Evolutionary conservation across 805 yeast species (phyloP).

Genomic region (Pichia exigua): DNA sequence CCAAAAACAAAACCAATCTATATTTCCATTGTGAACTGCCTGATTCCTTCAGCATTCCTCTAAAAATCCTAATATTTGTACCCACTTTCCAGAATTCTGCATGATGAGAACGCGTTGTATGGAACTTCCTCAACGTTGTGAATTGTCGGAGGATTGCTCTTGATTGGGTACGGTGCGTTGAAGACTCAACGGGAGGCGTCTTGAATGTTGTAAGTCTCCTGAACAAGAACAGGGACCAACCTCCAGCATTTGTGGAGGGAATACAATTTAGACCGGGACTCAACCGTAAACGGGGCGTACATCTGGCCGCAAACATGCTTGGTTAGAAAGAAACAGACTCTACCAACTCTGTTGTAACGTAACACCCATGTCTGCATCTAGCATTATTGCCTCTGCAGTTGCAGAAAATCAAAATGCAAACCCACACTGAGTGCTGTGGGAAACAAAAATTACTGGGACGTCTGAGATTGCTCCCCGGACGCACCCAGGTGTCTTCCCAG

Average conservation of each 20-base stretch:
- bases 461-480: no score
- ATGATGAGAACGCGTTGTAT: slow-evolving; percentile 1
- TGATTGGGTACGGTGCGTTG: neutral
- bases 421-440: no score
- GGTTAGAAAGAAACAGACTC: neutral
- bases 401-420: no score
- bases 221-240: no score
- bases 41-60: slow-evolving; percentile 21
- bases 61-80: slow-evolving; percentile 21
- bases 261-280: neutral
- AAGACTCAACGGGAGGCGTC: neutral
- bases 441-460: no score
- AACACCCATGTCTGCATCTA: no score
- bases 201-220: neutral
- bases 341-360: no score
- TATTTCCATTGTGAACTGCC: slow-evolving; percentile 39
- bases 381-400: no score
- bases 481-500: no score
- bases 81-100: slow-evolving; percentile 30
- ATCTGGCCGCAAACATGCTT: neutral
- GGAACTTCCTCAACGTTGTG: neutral
- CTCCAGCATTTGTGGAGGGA: neutral
- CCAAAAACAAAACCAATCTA: slow-evolving; percentile 35
- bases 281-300: neutral
- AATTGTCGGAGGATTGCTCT: neutral